Evolutionary conservation across 768 basidiomycete genomes (phyloP).

Genomic region (Leucosporidium creatinivorum): DNA sequence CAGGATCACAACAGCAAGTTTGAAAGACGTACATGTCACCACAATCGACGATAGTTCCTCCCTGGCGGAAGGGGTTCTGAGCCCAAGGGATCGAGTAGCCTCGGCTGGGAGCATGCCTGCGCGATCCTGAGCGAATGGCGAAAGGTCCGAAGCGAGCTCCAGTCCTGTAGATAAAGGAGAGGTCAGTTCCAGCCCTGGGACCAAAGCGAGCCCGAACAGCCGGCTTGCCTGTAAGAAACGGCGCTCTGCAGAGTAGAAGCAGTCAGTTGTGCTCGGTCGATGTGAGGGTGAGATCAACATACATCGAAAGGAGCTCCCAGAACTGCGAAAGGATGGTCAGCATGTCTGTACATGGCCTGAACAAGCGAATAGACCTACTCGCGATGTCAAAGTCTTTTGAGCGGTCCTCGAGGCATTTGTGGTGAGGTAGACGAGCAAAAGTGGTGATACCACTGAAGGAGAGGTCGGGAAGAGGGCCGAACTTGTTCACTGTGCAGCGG

Average conservation of each 20-base stretch:
- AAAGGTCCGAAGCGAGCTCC: slow-evolving; percentile 74
- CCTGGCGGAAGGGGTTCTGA: slow-evolving; percentile 38
- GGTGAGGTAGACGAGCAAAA: slow-evolving; percentile 74
- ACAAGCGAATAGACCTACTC: not conserved
- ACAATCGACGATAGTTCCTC: slow-evolving; percentile 55
- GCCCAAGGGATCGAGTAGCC: slow-evolving; percentile 23
- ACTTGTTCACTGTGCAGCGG: slow-evolving; percentile 46
- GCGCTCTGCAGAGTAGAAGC: slow-evolving; percentile 49
- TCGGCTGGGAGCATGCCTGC: slow-evolving; percentile 43
- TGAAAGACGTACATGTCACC: slow-evolving; percentile 55
- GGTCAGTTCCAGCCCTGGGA: not conserved
- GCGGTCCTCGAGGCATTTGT: slow-evolving; percentile 61
- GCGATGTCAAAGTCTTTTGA: slow-evolving; percentile 1
- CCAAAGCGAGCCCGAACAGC: too few species aligned
- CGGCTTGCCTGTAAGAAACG: slow-evolving; percentile 68
- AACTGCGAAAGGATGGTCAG: not conserved
- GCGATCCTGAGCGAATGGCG: slow-evolving; percentile 72
- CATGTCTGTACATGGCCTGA: not conserved
- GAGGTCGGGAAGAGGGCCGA: slow-evolving; percentile 66
- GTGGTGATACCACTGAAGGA: slow-evolving; percentile 70
- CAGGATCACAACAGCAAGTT: too few species aligned
- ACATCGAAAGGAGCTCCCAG: slow-evolving; percentile 1
- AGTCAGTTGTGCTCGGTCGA: slow-evolving; percentile 15
- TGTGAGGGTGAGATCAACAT: not conserved
- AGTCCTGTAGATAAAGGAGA: not conserved